Base-by-base conservation (phyloP, 2,329 filamentous ascomycete species). In the Monosporascus sp. region DNA sequence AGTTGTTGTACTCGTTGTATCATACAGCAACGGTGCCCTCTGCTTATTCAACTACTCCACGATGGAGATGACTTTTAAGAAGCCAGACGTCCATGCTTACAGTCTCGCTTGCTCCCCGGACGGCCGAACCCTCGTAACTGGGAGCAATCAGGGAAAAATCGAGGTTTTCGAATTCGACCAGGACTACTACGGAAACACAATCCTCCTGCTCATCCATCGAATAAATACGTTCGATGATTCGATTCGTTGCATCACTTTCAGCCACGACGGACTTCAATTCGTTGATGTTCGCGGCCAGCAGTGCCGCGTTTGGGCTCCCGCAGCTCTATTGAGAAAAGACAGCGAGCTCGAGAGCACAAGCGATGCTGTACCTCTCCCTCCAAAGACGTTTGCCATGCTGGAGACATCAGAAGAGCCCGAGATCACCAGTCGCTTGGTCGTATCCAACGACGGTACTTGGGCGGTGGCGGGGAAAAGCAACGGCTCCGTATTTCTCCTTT, bases 251-350 rank as follows among this genome's bases (percentile, higher is more conserved):
- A 49, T 73, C 9, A 55, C 58, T 3, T 71, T 72, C 41, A 68
- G 58, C 51, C 43, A 50, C 9, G 67, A 71, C 49, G 61, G 65
- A 18, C 52, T 62, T 7, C 64, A 65, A 6, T 63, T 72, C 50
- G 44, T 69, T 41, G 68, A 72, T 43, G 60, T 71, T 7, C 59
- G 62, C 45, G 61, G 59, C 14, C 58, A 56, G 3, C 65, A 67
- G 47, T 68, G 61, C 43, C 59, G 65, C n/a, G 60, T 72, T 3
- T 73, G 70, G 71, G 68, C 67, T 6, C 69, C 69, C 15, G 53
- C 63, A 3, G 64, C 60, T 18, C 59, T 72, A 5, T 58, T 68
- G 3, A 54, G 62, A 38, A 65, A 60, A 37, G 52, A 52, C 24
- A 54, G 55, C 49, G 61, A 64, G 22, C n/a, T 53, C 17, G 55